Base-by-base conservation (phyloP, 2,329 filamentous ascomycete genomes). In the Aureobasidium sp. region DNA sequence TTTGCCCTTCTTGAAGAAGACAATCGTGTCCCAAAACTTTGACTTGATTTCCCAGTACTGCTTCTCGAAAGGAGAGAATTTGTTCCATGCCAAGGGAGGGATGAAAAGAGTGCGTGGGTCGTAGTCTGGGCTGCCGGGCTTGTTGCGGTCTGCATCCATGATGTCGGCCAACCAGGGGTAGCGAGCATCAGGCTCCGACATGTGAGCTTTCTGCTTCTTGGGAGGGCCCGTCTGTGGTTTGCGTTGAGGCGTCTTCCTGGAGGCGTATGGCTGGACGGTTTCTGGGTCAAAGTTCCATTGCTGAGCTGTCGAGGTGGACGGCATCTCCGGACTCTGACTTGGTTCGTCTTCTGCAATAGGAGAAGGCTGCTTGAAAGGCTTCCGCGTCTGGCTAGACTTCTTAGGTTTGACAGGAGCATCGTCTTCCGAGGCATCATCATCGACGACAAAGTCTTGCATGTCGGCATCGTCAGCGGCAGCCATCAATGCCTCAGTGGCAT, bases 11-110 rank as follows among this genome's bases (percentile, higher is more conserved):
- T 97, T 99, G 86, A 99, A 99, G 77, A 99, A 99, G 17, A 99
- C 93, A 49, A 99, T 88, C 0, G 92, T 97, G 67, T 97, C 91
- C 89, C 90, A 97, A 67, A 95, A 90, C 69, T 97, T 97, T 74
- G 92, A 89, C 78, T 99, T 99, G 75, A 99, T 97, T 70, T 96
- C 91, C 94, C 94, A 99, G 74, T 99, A 99, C 72, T 99, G 94
- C 74, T 91, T 95, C 76, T 99, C 94, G 67, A 99, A 99, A 0
- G 93, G 84, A 0, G 92, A 95, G 72, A 99, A 97, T 29, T 89
- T 87, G 34, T 78, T 77, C 86, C 87, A 96, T 0, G 91, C 90
- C 37, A 80, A 72, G 0, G 90, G 89, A 0, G 94, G 94, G 37
- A 99, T 88, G 73, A 87, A 96, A n/a, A 99, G 82, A 0, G 91